Percentiles rank a stretch among this genome's conserved stretches.
These are phyloP conservation scores for Pezicula carpinea DNA, from an alignment of 2,329 filamentous ascomycete genomes.

Conservation along the genomic window DNA sequence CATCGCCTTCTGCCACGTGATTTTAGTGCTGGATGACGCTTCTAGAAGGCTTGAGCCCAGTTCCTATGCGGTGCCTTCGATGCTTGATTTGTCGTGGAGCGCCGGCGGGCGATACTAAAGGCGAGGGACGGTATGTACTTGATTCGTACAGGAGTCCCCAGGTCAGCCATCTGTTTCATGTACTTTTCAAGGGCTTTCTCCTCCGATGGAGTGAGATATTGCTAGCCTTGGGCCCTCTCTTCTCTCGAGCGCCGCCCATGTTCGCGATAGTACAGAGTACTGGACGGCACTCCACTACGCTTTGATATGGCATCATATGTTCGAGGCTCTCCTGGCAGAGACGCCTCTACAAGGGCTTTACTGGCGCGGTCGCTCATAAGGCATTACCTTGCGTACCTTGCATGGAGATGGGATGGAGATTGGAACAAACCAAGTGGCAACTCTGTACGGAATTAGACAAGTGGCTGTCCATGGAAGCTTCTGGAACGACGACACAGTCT, in stretches of 20 bases:
- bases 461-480: no score
- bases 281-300: no score
- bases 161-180: slow-evolving; percentile 7
- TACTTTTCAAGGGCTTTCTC: slow-evolving; percentile 21
- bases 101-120: slow-evolving; percentile 10
- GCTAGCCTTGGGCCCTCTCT: slow-evolving; percentile 24
- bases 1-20: slow-evolving; percentile 13
- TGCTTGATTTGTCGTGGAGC: slow-evolving; percentile 9
- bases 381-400: slow-evolving; percentile 1
- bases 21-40: slow-evolving; percentile 17
- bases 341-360: slow-evolving; percentile 12
- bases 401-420: no score
- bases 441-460: no score
- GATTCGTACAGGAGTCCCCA: slow-evolving; percentile 13
- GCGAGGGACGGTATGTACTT: slow-evolving; percentile 10
- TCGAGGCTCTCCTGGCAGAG: slow-evolving; percentile 15
- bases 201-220: slow-evolving; percentile 26
- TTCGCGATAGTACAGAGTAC: no score
- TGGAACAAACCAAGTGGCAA: no score
- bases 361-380: slow-evolving; percentile 11
- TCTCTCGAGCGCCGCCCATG: slow-evolving; percentile 21
- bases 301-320: slow-evolving; percentile 17
- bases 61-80: slow-evolving; percentile 14
- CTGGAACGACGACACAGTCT: no score
- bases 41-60: slow-evolving; percentile 15